Percentiles rank a stretch among this genome's conserved stretches.
These are phyloP conservation scores for Mytilinidion resinicola DNA, from an alignment of 495 filamentous ascomycete genomes.

Conservation along the genomic window DNA sequence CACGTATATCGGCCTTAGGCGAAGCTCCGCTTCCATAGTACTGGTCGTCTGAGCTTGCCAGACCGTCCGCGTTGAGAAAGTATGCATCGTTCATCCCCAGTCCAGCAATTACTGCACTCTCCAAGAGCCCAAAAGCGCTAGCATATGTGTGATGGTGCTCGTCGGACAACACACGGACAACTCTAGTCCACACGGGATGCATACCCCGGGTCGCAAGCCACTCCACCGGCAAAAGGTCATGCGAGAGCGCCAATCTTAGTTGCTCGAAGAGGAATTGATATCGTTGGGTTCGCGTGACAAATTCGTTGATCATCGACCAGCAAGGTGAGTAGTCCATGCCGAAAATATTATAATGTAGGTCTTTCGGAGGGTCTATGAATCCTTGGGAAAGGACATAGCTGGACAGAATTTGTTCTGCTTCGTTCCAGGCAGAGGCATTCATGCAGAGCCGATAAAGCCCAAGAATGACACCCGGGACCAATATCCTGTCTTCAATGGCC, in stretches of 20 bases:
- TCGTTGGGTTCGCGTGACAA: conserved; percentile 5
- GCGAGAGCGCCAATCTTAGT: conserved; percentile 19
- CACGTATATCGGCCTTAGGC: conserved; percentile 11
- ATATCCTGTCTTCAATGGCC: conserved; percentile 16
- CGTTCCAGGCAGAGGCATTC: conserved; percentile 14
- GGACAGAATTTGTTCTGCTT: conserved; percentile 20
- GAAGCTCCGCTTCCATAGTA: conserved; percentile 10
- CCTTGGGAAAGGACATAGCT: conserved; percentile 9
- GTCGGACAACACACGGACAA: conserved; percentile 16
- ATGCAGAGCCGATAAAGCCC: conserved; percentile 17
- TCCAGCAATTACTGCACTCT: conserved; percentile 14
- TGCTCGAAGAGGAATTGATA: conserved; percentile 17
- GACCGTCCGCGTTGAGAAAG: not conserved
- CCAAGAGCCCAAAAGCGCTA: conserved; percentile 13
- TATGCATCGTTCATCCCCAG: conserved; percentile 12
- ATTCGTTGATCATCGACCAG: conserved; percentile 9
- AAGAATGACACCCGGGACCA: conserved; percentile 8
- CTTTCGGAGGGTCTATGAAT: conserved; percentile 9
- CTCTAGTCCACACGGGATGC: conserved; percentile 17
- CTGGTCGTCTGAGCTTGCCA: not conserved
- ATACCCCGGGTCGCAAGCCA: conserved; percentile 26
- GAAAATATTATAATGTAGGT: conserved; percentile 15
- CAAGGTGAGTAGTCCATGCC: conserved; percentile 8
- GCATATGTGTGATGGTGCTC: conserved; percentile 5
- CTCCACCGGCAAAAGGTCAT: conserved; percentile 21